Conservation (phyloP, 164 flowering plant species). For the Magnolia sinica region DNA sequence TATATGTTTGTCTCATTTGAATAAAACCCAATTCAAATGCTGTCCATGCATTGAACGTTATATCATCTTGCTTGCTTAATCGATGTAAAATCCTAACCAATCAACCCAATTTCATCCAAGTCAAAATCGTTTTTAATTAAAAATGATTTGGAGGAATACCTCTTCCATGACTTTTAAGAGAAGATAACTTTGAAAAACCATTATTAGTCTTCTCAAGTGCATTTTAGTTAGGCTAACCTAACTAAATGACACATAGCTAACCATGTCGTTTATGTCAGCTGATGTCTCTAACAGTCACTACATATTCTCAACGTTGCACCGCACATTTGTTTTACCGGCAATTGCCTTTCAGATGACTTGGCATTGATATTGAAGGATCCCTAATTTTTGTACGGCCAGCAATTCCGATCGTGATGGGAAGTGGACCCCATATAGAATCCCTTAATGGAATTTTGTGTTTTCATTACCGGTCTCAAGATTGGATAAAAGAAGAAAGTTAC, state of each 20-base stretch:
- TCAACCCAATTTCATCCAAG: neutral
- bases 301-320: too few species aligned
- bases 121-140: neutral
- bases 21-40: neutral
- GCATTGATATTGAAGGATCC: too few species aligned
- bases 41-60: neutral
- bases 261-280: neutral
- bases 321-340: too few species aligned
- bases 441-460: too few species aligned
- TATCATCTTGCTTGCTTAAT: neutral
- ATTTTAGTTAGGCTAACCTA: slow-evolving; percentile 16
- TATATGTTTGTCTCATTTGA: neutral
- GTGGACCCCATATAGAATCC: too few species aligned
- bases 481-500: too few species aligned
- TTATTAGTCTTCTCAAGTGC: neutral
- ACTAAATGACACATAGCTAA: slow-evolving; percentile 8
- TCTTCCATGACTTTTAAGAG: neutral
- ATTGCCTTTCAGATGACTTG: too few species aligned
- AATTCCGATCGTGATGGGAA: too few species aligned
- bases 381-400: too few species aligned
- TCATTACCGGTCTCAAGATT: too few species aligned
- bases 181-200: neutral
- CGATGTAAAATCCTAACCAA: neutral
- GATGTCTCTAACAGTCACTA: too few species aligned
- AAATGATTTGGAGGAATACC: neutral